phyloP scores from a whole-genome alignment of 257 asterid species.

The Vinca minor region DNA sequence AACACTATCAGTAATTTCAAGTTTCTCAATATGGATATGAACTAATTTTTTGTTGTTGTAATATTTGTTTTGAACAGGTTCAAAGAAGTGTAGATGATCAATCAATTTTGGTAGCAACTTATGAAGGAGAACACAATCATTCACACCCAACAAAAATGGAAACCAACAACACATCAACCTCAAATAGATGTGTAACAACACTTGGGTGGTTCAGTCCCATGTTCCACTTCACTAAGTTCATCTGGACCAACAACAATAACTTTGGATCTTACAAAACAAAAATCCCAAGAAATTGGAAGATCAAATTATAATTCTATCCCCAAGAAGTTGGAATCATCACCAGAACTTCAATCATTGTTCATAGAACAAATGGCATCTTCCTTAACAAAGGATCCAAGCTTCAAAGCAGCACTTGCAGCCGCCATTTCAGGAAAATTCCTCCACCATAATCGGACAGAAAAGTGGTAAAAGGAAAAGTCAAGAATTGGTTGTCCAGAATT shows the following conservation, averaged over 20 bases:
- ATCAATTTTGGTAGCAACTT: conserved; percentile 60
- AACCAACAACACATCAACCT: conserved; percentile 16
- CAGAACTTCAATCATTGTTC: conserved; percentile 48
- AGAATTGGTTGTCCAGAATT: conserved; percentile 11
- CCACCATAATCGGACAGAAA: conserved; percentile 32
- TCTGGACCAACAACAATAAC: conserved; percentile 34
- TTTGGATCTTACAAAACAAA: conserved; percentile 56
- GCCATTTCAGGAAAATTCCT: conserved; percentile 80
- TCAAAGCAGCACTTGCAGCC: conserved; percentile 89
- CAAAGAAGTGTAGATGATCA: conserved; percentile 78
- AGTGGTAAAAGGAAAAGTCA: conserved; percentile 21
- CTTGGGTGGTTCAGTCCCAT: conserved; percentile 27
- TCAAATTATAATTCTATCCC: conserved; percentile 12
- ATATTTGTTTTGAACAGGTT: conserved; percentile 35
- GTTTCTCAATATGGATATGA: background rate
- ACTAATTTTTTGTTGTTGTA: background rate
- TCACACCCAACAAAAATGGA: conserved; percentile 52
- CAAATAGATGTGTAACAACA: conserved; percentile 22
- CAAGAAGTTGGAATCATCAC: conserved; percentile 28
- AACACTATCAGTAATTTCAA: no score
- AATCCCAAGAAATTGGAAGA: conserved; percentile 22
- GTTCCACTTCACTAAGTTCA: conserved; percentile 36
- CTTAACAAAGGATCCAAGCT: conserved; percentile 78
- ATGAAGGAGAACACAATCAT: conserved; percentile 93
- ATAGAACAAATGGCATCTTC: conserved; percentile 88